These are phyloP conservation scores for Leishmania turanica DNA, from an alignment of 208 protist species.

Conservation along the genomic window DNA sequence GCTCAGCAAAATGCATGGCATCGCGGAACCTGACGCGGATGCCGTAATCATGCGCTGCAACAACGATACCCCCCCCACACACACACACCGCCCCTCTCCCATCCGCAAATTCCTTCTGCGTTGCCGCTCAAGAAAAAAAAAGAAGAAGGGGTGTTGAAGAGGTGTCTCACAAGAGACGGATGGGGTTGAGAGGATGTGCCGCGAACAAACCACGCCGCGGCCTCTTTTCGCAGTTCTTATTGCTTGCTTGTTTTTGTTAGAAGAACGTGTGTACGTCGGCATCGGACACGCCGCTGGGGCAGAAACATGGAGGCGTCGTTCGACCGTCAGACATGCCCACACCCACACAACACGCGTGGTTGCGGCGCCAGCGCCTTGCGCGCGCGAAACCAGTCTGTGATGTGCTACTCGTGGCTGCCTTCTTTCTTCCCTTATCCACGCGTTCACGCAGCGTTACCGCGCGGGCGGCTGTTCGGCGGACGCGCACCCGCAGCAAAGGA, in stretches of 20 bases:
- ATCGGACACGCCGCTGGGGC: not conserved
- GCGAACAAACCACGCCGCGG: not conserved
- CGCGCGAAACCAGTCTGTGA: not conserved
- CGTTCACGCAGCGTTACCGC: slow-evolving; percentile 32
- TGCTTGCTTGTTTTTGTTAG: not conserved
- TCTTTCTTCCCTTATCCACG: not conserved
- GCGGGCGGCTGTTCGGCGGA: slow-evolving; percentile 47
- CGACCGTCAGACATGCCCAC: not conserved
- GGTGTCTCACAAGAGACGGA: not conserved
- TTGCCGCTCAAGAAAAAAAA: not conserved
- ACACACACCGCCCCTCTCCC: not conserved
- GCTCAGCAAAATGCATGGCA: not conserved
- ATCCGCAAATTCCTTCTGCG: not conserved
- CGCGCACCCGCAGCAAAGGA: slow-evolving; percentile 35
- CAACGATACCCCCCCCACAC: too few species aligned
- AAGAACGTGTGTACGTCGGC: not conserved
- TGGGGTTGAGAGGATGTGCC: not conserved
- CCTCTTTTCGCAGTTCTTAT: not conserved
- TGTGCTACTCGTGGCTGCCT: not conserved
- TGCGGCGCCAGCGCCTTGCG: not conserved
- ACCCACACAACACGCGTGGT: not conserved
- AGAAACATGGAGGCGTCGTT: not conserved
- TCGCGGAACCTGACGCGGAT: not conserved
- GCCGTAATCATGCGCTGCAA: not conserved
- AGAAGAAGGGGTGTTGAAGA: not conserved